Percentiles rank a stretch among this genome's conserved stretches.
Evolutionary conservation across 2,329 filamentous ascomycete genomes (phyloP).

Genomic region (Nemania sp.): DNA sequence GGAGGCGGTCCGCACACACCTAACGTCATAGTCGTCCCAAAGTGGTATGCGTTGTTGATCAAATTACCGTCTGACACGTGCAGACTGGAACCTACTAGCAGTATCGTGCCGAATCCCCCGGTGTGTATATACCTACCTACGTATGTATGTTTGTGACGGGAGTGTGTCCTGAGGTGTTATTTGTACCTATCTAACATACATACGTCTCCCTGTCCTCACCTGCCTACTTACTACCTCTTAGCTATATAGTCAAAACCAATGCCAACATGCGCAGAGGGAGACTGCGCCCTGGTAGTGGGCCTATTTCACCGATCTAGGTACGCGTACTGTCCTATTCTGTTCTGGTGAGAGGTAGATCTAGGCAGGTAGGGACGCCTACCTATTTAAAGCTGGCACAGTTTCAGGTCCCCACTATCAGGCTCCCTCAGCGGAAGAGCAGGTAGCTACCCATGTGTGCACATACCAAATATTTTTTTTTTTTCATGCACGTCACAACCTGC

Average conservation of each 20-base stretch:
- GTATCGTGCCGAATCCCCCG: not conserved
- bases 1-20: not conserved
- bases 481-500: not conserved
- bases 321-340: not conserved
- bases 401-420: constrained; percentile 3
- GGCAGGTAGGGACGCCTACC: not conserved
- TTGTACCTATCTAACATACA: no score
- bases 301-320: not conserved
- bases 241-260: no score
- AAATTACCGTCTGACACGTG: constrained; percentile 32
- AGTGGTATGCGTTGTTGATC: constrained; percentile 4
- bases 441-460: no score
- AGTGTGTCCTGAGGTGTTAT: no score
- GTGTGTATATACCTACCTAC: no score
- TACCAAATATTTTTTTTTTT: not conserved
- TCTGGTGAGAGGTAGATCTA: not conserved
- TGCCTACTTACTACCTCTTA: no score
- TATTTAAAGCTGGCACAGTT: not conserved
- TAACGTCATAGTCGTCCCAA: constrained; percentile 25
- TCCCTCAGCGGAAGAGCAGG: not conserved
- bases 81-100: not conserved
- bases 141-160: no score
- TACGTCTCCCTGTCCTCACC: no score
- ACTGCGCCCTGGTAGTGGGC: not conserved
- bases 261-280: no score